phyloP scores from a whole-genome alignment of 441 rosid species.

The Gossypium laxum region DNA sequence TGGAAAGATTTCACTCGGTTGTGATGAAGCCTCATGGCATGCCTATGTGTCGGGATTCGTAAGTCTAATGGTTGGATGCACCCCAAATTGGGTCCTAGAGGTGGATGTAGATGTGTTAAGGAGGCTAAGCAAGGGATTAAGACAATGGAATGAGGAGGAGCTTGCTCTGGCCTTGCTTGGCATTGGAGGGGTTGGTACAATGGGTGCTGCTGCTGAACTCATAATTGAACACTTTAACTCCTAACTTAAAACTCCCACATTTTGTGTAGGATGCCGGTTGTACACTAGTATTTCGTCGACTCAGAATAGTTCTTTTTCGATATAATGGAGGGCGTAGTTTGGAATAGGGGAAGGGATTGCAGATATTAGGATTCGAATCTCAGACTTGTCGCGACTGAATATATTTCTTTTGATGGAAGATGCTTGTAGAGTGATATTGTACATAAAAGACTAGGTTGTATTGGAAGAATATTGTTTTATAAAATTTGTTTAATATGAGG shows the following conservation, averaged over 20 bases:
- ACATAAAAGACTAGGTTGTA: too few species aligned
- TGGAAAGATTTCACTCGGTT: constrained; percentile 58
- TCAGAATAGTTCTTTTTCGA: constrained; percentile 5
- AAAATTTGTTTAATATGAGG: too few species aligned
- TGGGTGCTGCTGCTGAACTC: constrained; percentile 51
- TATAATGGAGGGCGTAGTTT: background rate
- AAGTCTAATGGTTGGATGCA: constrained; percentile 56
- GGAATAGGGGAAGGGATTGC: background rate
- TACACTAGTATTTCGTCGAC: background rate
- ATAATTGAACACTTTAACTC: constrained; percentile 29
- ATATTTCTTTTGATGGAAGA: too few species aligned
- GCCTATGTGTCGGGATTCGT: constrained; percentile 50
- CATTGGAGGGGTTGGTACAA: constrained; percentile 41
- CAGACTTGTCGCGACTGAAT: background rate
- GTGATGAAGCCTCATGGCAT: constrained; percentile 49
- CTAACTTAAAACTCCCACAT: background rate
- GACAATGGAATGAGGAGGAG: constrained; percentile 57
- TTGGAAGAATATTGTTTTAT: too few species aligned
- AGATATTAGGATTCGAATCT: background rate
- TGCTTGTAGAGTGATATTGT: too few species aligned
- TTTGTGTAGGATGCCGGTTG: constrained; percentile 10
- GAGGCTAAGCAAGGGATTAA: constrained; percentile 53
- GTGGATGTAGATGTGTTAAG: constrained; percentile 46
- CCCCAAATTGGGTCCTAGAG: constrained; percentile 56
- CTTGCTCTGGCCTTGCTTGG: constrained; percentile 54